Base-by-base conservation (phyloP, 345 rosid genomes). In the Boechera divaricarpa region DNA sequence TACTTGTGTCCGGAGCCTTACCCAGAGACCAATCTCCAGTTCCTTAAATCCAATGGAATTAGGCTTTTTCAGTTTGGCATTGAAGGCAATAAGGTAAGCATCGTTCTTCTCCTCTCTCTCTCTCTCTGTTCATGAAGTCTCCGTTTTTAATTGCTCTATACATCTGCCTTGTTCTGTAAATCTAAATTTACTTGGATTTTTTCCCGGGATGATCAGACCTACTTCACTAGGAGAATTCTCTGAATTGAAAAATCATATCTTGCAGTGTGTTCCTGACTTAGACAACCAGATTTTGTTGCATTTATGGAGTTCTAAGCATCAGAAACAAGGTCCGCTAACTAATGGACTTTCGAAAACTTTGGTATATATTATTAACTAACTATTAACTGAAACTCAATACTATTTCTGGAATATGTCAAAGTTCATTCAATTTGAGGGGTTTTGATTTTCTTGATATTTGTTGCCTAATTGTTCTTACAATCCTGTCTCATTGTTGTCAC, bases 1-100 rank as follows among this genome's bases (percentile, higher is more conserved):
- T 92, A 87, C 74, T 49, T 95, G 75, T 95, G 99, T 54, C 96
- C 99, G 11, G 99, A 95, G 87, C 86, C 91, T 0, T 95, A 95
- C 72, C 86, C 99, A n/a, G 98, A 89, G 80, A 79, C 81, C 64
- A 92, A 87, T 67, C 58, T 42, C 45, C 94, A 88, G 84, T 95
- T 95, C 45, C 90, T 92, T 4, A 95, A 88, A 85, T 84, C 91
- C 51, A 88, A 86, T 63, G 96, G 91, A 58, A 92, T 92, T 79
- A 87, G 38, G 84, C 93, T 90, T 65, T 89, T 79, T 32, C 97
- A 95, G 81, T 92, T 92, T 66, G 99, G 90, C 66, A 95, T 95
- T 81, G 97, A 95, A 86, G 86, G 97, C 63, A 82, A 89, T 11
- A 95, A 95, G 96, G 99, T 92, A 42, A 7, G 26, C 16, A 11